Evolutionary conservation across 2,329 filamentous ascomycete species (phyloP), one percentile per base, ranked within the genome.

Genomic region (Diplodia seriata): DNA sequence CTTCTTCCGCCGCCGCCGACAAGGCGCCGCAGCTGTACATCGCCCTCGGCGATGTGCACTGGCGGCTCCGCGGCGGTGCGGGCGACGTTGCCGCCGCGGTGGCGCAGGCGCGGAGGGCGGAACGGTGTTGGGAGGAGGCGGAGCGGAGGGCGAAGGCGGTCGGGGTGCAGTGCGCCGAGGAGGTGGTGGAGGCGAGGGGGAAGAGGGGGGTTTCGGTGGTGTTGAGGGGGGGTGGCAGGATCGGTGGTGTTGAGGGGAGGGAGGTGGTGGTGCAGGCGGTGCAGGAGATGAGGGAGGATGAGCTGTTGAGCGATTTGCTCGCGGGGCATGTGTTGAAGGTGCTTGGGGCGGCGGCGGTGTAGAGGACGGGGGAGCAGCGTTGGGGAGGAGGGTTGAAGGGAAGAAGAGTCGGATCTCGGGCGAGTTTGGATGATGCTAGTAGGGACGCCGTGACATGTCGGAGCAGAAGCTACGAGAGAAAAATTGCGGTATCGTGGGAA

Each of bases 81-180:
- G 20, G 4, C 9, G n/a, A 31, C 50, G 31, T 49, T 6, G 50
- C 62, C 14, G 47, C 26, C 4, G 59, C 59, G 40, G 59, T 63
- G 9, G 40, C 47, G 29, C 59, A 65, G 62, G 62, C 62, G 62
- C 33, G 29, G 14, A 33, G 36, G 23, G 62, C 62, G 47, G 62
- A 65, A 36, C 23, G 36, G 36, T 56, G 51, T 26, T 66, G 64
- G 64, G 26, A 8, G 38, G 40, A 50, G 51, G 64, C 64, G 40
- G 53, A 26, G 18, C 9, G n/a, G 38, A 55, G 15, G 53, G 64
- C 51, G 43, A 20, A 12, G 53, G 53, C 18, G 15, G 53, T 51
- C 9, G 64, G 64, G 7, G 53, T 66, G 64, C 53, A 20, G 51
- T 57, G 64, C 18, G 64, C 54, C 12, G 64, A 66, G 64, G 64